phyloP scores from a whole-genome alignment of 495 filamentous ascomycete genomes.

The Neurospora sp. region DNA sequence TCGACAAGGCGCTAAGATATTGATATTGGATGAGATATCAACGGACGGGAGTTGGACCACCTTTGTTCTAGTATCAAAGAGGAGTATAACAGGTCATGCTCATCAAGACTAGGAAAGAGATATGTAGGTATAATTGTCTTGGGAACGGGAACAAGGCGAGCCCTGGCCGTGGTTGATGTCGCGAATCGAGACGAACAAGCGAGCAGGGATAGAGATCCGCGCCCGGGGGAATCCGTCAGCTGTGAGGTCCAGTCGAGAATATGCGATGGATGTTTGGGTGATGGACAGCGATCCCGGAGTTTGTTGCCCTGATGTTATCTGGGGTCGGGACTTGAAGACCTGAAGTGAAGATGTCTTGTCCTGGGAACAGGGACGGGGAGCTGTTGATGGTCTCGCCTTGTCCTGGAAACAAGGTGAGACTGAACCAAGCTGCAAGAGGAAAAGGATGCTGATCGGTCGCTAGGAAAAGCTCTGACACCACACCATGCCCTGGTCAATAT shows the following conservation, averaged over 20 bases:
- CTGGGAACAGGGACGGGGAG: not conserved
- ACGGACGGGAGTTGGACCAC: not conserved
- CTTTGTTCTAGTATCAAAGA: not conserved
- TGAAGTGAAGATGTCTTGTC: not conserved
- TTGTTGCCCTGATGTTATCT: not conserved
- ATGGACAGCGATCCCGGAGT: not conserved
- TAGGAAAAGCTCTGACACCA: not conserved
- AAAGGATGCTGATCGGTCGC: not conserved
- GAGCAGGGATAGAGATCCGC: not conserved
- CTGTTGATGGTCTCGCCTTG: not conserved
- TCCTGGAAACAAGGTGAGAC: not conserved
- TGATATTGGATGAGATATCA: not conserved
- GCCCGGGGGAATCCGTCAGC: not conserved
- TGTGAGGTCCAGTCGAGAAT: not conserved
- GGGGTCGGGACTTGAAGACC: not conserved
- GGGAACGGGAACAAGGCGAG: not conserved
- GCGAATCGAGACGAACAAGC: not conserved
- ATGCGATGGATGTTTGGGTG: not conserved
- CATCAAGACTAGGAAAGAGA: not conserved
- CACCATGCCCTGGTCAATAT: not conserved
- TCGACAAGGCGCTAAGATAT: not conserved
- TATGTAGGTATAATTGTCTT: not conserved
- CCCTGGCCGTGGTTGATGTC: not conserved
- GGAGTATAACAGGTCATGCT: not conserved
- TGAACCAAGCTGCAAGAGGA: not conserved